Percentiles rank a stretch among this genome's conserved stretches.
Conservation (phyloP, 768 basidiomycete genomes). For the Russula compacta region DNA sequence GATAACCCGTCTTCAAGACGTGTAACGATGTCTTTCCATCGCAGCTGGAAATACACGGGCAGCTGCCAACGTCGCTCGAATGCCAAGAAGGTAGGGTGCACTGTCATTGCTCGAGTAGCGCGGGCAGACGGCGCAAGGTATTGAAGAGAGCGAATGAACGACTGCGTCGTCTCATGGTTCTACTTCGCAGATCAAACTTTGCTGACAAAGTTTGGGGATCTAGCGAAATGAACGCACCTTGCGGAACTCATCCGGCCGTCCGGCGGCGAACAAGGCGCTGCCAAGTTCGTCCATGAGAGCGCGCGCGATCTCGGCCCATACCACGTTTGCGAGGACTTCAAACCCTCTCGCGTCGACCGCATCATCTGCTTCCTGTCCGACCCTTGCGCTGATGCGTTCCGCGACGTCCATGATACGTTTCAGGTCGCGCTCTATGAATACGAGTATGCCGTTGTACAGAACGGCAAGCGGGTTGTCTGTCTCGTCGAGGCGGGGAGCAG, state of each 20-base stretch:
- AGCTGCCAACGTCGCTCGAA: constrained; percentile 93
- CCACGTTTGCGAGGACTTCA: constrained; percentile 77
- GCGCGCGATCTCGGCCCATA: constrained; percentile 79
- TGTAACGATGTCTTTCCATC: constrained; percentile 90
- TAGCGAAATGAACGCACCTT: constrained; percentile 41
- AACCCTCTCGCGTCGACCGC: constrained; percentile 39
- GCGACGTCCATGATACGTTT: constrained; percentile 67
- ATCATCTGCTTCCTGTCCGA: constrained; percentile 24
- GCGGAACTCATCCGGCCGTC: constrained; percentile 82
- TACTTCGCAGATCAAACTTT: constrained; percentile 25
- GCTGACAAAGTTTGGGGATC: neutral
- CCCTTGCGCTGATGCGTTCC: constrained; percentile 52
- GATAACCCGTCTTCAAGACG: constrained; percentile 62
- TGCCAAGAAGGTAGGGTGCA: constrained; percentile 55
- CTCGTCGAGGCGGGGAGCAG: constrained; percentile 53
- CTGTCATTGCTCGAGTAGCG: constrained; percentile 62
- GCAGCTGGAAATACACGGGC: constrained; percentile 91
- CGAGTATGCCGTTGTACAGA: constrained; percentile 76
- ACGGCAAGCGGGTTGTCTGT: constrained; percentile 57
- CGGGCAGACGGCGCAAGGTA: constrained; percentile 67
- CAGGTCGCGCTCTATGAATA: constrained; percentile 71
- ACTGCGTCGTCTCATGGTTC: constrained; percentile 80
- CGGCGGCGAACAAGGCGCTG: constrained; percentile 76
- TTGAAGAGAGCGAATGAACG: constrained; percentile 77
- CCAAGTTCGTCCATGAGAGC: constrained; percentile 85